phyloP scores from a whole-genome alignment of 345 rosid species.

The Eucalyptus cloeziana region DNA sequence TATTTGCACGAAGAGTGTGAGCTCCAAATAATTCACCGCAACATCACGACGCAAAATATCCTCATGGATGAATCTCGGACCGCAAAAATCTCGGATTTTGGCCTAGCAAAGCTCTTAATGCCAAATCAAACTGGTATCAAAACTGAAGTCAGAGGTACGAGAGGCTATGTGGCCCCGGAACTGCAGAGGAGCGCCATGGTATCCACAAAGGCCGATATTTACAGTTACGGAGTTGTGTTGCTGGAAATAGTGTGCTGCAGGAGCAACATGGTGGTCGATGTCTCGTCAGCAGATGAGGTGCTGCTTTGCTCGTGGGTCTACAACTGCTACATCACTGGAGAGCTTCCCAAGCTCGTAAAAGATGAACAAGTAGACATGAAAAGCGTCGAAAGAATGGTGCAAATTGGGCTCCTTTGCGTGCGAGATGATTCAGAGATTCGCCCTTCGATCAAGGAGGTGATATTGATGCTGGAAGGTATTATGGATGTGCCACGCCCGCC shows the following conservation, averaged over 20 bases:
- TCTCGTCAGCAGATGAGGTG: not conserved
- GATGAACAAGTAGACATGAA: not conserved
- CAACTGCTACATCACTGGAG: not conserved
- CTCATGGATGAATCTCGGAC: conserved; percentile 4
- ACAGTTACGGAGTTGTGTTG: conserved; percentile 13
- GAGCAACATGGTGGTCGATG: not conserved
- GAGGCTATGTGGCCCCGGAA: conserved; percentile 10
- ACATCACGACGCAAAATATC: conserved; percentile 1
- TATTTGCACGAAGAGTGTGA: conserved; percentile 3
- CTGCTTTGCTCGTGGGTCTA: conserved; percentile 6
- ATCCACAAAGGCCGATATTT: conserved; percentile 1
- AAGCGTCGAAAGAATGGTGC: conserved; percentile 5
- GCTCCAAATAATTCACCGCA: conserved; percentile 5
- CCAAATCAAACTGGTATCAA: conserved; percentile 1
- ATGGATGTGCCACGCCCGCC: not conserved
- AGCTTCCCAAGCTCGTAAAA: not conserved
- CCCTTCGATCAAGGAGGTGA: conserved; percentile 1
- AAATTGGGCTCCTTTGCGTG: not conserved
- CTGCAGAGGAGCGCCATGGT: not conserved
- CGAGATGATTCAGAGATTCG: conserved; percentile 9
- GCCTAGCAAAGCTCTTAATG: conserved; percentile 3
- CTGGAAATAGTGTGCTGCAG: conserved; percentile 12
- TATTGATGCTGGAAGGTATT: conserved; percentile 6
- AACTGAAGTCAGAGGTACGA: not conserved
- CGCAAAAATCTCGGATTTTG: conserved; percentile 5